Evolutionary conservation across 2,329 filamentous ascomycete genomes (phyloP).

Genomic region (Penicillium sp.): DNA sequence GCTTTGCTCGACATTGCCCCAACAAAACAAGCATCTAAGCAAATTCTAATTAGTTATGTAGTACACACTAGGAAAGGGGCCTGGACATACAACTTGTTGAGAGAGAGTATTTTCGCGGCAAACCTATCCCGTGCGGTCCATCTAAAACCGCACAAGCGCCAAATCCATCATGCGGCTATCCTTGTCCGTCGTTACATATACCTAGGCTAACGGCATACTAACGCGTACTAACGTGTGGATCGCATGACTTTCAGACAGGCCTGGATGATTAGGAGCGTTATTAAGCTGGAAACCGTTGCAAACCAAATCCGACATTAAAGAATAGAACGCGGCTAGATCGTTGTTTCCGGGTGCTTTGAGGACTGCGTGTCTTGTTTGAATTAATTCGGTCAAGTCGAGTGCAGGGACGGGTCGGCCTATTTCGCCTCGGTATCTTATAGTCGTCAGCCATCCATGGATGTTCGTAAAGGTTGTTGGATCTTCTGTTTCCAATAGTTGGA

Average conservation of each 20-base stretch:
- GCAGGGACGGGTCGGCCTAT: slow-evolving; percentile 14
- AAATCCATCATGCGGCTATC: slow-evolving; percentile 17
- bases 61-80: background rate
- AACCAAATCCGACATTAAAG: slow-evolving; percentile 22
- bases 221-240: slow-evolving; percentile 8
- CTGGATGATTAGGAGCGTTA: slow-evolving; percentile 20
- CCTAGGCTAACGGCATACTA: slow-evolving; percentile 8
- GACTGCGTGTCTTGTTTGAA: slow-evolving; percentile 8
- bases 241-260: slow-evolving; percentile 18
- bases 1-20: background rate
- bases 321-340: slow-evolving; percentile 22
- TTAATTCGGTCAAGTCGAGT: slow-evolving; percentile 5
- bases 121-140: slow-evolving; percentile 17
- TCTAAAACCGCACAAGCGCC: slow-evolving; percentile 18
- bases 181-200: slow-evolving; percentile 20
- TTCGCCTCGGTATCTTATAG: slow-evolving; percentile 14
- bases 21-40: background rate
- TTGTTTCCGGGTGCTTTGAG: slow-evolving; percentile 23
- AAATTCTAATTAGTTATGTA: background rate
- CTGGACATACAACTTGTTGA: background rate
- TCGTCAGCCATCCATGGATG: slow-evolving; percentile 1
- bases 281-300: slow-evolving; percentile 20
- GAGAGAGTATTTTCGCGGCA: slow-evolving; percentile 13
- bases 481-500: background rate
- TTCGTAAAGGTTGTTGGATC: background rate